A percentile compares a stretch with the other conserved stretches of the same genome.
Conservation (phyloP, 2,329 filamentous ascomycete species). For the Niveomyces coronatus region DNA sequence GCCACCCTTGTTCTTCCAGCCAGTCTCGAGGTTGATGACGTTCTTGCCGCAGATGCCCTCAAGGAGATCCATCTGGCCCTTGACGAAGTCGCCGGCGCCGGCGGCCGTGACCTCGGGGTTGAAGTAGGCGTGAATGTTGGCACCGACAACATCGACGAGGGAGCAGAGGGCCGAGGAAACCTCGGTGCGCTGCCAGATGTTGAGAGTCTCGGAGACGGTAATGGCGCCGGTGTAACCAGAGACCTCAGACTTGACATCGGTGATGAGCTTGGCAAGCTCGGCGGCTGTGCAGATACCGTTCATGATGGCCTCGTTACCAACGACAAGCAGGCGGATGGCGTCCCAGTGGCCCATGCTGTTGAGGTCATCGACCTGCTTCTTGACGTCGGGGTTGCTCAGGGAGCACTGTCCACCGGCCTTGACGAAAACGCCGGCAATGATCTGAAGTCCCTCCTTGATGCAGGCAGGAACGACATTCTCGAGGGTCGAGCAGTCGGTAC, state of each 20-base stretch:
- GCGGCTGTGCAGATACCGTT: constrained; percentile 54
- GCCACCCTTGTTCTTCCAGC: constrained; percentile 67
- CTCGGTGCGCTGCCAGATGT: constrained; percentile 59
- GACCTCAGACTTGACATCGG: constrained; percentile 54
- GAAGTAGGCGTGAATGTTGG: constrained; percentile 94
- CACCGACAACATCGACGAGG: constrained; percentile 66
- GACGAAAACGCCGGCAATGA: constrained; percentile 87
- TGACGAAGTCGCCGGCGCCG: constrained; percentile 67
- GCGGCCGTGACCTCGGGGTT: constrained; percentile 55
- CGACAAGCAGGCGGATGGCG: constrained; percentile 66
- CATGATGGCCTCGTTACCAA: constrained; percentile 88
- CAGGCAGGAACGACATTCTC: constrained; percentile 62
- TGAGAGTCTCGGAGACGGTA: constrained; percentile 81
- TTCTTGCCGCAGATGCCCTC: constrained; percentile 62
- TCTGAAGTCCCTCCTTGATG: constrained; percentile 54
- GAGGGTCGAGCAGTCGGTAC: constrained; percentile 79
- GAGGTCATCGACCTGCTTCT: constrained; percentile 65
- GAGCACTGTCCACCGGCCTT: constrained; percentile 47
- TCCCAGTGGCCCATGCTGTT: constrained; percentile 63
- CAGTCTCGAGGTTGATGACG: constrained; percentile 78
- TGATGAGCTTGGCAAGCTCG: constrained; percentile 62
- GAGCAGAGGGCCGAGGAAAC: constrained; percentile 52
- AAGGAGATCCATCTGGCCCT: constrained; percentile 61
- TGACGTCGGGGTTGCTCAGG: constrained; percentile 48
- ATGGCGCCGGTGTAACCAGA: constrained; percentile 63